Conservation (phyloP, 345 rosid genomes). For the Populus davidiana region DNA sequence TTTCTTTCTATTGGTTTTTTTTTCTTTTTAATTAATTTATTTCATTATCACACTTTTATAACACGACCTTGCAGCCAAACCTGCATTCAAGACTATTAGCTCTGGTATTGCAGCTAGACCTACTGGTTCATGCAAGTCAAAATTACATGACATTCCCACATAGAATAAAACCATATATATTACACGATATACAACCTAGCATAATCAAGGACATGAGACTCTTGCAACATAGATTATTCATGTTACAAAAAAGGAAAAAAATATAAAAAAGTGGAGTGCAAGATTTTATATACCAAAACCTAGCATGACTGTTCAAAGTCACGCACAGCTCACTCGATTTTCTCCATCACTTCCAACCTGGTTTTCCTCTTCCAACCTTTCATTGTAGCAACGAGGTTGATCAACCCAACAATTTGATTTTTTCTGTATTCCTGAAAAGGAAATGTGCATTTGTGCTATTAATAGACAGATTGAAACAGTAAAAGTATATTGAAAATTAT, state of each 20-base stretch:
- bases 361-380: constrained; percentile 97
- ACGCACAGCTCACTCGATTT: constrained; percentile 57
- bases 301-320: constrained; percentile 11
- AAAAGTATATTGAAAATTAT: background rate
- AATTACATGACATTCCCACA: constrained; percentile 31
- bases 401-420: constrained; percentile 68
- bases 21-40: too few relatives aligned
- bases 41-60: too few relatives aligned
- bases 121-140: constrained; percentile 1
- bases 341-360: constrained; percentile 73
- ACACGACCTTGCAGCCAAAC: too few relatives aligned
- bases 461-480: background rate
- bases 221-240: constrained; percentile 20
- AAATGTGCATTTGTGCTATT: background rate
- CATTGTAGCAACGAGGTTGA: constrained; percentile 89
- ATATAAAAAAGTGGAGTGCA: background rate
- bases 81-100: too few relatives aligned
- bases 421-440: constrained; percentile 69
- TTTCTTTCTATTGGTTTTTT: too few relatives aligned
- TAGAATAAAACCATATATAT: constrained; percentile 13
- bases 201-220: constrained; percentile 6
- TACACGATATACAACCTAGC: constrained; percentile 31
- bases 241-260: background rate
- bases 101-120: too few relatives aligned
- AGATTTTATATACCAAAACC: constrained; percentile 20